Evolutionary conservation across 768 basidiomycete genomes (phyloP).

Genomic region (Suillus subaureus): DNA sequence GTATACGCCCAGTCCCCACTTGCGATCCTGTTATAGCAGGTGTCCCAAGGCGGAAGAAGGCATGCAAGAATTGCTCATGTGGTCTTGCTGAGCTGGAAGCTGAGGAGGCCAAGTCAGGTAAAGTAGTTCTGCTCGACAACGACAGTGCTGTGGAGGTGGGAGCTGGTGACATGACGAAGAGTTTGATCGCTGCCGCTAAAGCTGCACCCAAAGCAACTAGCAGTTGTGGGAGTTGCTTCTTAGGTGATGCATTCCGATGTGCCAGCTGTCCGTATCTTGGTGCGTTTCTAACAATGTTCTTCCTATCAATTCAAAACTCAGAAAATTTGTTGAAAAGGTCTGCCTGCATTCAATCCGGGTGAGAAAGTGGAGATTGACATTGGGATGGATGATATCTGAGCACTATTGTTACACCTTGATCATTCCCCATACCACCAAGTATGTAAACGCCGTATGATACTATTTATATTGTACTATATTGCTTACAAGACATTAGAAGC

Average conservation of each 20-base stretch:
- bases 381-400: constrained; percentile 85
- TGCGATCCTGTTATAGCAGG: constrained; percentile 63
- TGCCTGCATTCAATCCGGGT: constrained; percentile 97
- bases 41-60: constrained; percentile 76
- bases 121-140: constrained; percentile 67
- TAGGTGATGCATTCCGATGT: constrained; percentile 98
- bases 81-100: constrained; percentile 94
- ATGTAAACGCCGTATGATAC: constrained; percentile 2
- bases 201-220: constrained; percentile 88
- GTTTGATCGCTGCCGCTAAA: constrained; percentile 64
- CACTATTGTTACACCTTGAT: not conserved
- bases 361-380: constrained; percentile 95
- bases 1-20: constrained; percentile 71
- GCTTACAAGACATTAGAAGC: not conserved
- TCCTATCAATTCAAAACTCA: constrained; percentile 15
- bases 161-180: constrained; percentile 60
- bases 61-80: constrained; percentile 96
- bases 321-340: constrained; percentile 53
- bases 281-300: constrained; percentile 43
- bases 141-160: constrained; percentile 61
- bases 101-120: constrained; percentile 65
- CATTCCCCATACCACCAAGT: not conserved
- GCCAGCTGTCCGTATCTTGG: constrained; percentile 95
- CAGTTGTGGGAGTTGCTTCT: constrained; percentile 95
- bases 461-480: constrained; percentile 3